Conservation (phyloP, 345 rosid genomes). For the Angophora floribunda region DNA sequence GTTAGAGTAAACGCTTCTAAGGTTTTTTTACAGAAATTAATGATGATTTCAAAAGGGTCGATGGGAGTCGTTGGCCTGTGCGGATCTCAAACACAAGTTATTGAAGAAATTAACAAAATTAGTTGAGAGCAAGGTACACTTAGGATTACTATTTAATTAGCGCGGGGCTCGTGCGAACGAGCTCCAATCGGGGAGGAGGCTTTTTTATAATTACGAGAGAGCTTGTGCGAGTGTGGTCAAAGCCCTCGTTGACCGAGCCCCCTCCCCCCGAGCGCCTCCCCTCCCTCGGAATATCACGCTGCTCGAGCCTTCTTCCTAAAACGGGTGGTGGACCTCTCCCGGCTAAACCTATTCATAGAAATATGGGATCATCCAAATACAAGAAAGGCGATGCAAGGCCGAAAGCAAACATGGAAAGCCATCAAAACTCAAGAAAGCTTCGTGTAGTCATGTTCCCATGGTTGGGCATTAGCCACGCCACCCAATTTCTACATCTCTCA, state of each 20-base stretch:
- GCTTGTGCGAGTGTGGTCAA: not conserved
- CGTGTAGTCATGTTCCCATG: not conserved
- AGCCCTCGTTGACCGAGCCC: conserved; percentile 4
- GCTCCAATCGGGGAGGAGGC: not conserved
- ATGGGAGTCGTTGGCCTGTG: no score
- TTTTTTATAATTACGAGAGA: not conserved
- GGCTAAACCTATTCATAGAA: not conserved
- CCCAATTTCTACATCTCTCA: not conserved
- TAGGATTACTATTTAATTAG: not conserved
- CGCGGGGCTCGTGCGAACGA: not conserved
- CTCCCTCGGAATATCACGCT: not conserved
- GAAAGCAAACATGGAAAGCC: not conserved
- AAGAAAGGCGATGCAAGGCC: not conserved
- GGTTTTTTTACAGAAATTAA: no score
- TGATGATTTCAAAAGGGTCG: no score
- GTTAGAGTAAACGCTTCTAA: no score
- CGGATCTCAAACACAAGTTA: no score
- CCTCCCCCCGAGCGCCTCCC: not conserved
- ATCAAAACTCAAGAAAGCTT: not conserved
- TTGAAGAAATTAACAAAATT: no score
- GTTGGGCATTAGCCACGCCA: not conserved
- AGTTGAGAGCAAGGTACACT: no score
- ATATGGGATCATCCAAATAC: not conserved
- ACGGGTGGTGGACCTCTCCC: no score
- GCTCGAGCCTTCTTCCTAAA: not conserved